These are phyloP conservation scores for Rhizoclosmatium sp. DNA, from an alignment of 192 early-diverging fungal species.

Conservation along the genomic window DNA sequence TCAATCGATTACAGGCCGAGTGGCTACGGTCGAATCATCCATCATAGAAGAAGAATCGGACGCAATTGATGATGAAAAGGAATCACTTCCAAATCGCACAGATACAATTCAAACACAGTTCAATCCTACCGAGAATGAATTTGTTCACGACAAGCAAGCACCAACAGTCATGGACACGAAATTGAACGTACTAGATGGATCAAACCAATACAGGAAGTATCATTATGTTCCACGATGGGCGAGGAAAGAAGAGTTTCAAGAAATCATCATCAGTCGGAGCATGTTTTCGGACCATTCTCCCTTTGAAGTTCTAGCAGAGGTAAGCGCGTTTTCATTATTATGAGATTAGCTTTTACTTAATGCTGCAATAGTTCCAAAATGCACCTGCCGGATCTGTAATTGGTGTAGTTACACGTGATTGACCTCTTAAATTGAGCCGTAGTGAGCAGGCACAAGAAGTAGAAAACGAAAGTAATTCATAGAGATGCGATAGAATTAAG, in stretches of 20 bases:
- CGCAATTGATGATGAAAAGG: neutral
- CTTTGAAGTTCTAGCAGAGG: conserved; percentile 38
- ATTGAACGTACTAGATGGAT: neutral
- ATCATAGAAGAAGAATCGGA: neutral
- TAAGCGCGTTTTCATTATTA: conserved; percentile 1
- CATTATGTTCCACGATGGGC: conserved; percentile 45
- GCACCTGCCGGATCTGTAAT: conserved; percentile 40
- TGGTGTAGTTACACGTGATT: conserved; percentile 38
- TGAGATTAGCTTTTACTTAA: neutral
- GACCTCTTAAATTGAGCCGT: neutral
- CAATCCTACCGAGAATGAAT: neutral
- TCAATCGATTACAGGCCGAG: conserved; percentile 3
- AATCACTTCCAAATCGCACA: neutral
- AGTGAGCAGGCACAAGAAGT: no score
- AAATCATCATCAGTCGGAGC: conserved; percentile 41
- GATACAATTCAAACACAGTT: neutral
- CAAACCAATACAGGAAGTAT: conserved; percentile 36
- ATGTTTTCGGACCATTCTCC: conserved; percentile 47
- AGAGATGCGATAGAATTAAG: no score
- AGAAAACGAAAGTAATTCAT: no score
- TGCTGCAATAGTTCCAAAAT: conserved; percentile 17
- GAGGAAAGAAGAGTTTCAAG: conserved; percentile 44
- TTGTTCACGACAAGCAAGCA: neutral
- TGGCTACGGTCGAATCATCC: no score
- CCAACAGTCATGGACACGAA: neutral